Percentiles rank a stretch among this genome's conserved stretches.
Evolutionary conservation across 495 filamentous ascomycete species (phyloP).

Genomic region (Pseudomonodictys pantanalensis): DNA sequence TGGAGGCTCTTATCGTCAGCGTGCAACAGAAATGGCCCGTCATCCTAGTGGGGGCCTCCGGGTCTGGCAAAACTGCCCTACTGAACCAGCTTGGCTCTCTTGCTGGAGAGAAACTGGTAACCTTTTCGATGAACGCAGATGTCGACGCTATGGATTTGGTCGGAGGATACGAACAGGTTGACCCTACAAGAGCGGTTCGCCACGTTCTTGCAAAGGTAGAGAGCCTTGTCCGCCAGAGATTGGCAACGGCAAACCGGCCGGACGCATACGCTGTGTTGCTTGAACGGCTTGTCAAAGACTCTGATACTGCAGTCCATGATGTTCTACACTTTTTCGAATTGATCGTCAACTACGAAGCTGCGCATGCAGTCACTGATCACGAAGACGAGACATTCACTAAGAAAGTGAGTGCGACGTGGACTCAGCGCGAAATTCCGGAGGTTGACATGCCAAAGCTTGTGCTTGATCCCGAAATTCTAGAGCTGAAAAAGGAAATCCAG

Average conservation of each 20-base stretch:
- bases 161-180: conserved; percentile 93
- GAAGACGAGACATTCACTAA: too few relatives aligned
- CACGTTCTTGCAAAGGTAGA: conserved; percentile 54
- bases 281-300: not conserved
- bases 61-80: conserved; percentile 78
- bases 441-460: too few relatives aligned
- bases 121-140: conserved; percentile 83
- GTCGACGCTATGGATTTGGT: conserved; percentile 96
- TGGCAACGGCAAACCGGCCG: conserved; percentile 38
- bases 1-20: conserved; percentile 85
- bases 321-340: conserved; percentile 3
- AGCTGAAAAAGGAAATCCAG: conserved; percentile 3
- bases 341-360: conserved; percentile 6
- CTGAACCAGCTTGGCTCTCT: conserved; percentile 75
- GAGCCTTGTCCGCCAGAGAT: conserved; percentile 51
- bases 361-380: too few relatives aligned
- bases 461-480: not conserved
- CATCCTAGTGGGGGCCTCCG: conserved; percentile 81
- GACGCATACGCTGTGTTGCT: conserved; percentile 4
- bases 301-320: not conserved
- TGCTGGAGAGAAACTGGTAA: conserved; percentile 67
- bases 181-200: conserved; percentile 66
- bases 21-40: conserved; percentile 82
- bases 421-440: too few relatives aligned
- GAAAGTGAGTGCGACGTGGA: too few relatives aligned